Evolutionary conservation across 441 rosid species (phyloP).

Genomic region (Croton laevigatus): DNA sequence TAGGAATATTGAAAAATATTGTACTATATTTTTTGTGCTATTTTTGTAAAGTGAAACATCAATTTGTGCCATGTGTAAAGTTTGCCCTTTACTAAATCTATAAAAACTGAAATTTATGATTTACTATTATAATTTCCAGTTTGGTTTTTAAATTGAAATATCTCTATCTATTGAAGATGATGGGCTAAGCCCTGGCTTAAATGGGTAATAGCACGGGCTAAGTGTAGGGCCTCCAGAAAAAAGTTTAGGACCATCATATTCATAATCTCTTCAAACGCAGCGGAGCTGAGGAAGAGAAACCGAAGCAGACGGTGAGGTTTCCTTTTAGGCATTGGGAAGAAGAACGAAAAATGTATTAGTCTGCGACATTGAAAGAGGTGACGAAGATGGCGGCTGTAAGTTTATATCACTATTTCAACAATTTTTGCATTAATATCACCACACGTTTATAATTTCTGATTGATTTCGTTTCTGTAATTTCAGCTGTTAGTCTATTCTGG

Average conservation of each 20-base stretch:
- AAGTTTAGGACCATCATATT: neutral
- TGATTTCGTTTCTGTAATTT: neutral
- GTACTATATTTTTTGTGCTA: too few relatives aligned
- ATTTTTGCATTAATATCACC: neutral
- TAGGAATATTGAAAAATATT: too few relatives aligned
- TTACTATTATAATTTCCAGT: too few relatives aligned
- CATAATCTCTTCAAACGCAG: neutral
- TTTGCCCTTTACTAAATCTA: too few relatives aligned
- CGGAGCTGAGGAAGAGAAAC: neutral
- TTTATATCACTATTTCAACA: neutral
- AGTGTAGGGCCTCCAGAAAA: neutral
- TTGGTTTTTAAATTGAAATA: too few relatives aligned
- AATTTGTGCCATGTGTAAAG: too few relatives aligned
- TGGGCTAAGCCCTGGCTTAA: neutral
- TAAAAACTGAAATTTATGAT: too few relatives aligned
- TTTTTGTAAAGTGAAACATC: too few relatives aligned
- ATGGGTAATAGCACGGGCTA: neutral
- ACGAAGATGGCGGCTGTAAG: neutral
- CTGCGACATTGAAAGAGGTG: neutral
- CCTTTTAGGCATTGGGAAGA: neutral
- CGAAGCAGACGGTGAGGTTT: neutral
- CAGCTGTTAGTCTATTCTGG: neutral
- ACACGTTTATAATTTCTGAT: neutral
- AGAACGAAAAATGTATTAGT: neutral
- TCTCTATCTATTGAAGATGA: too few relatives aligned